Percentiles rank a stretch among this genome's conserved stretches.
phyloP scores from a whole-genome alignment of 176 grass and related monocot genomes.

The Carex pumila region DNA sequence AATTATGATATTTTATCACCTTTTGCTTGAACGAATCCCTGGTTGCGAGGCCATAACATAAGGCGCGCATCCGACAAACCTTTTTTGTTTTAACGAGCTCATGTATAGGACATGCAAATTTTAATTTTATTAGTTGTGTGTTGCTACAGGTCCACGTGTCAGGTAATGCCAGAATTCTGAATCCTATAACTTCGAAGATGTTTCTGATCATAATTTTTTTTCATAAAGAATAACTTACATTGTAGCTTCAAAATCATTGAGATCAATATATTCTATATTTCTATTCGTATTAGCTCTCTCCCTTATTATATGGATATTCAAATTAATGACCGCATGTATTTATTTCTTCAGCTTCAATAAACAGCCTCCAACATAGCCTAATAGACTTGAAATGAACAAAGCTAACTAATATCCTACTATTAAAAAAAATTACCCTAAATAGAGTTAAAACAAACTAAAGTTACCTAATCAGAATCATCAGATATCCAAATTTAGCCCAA shows the following conservation, averaged over 20 bases:
- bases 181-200: background rate
- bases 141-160: background rate
- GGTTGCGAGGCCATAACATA: background rate
- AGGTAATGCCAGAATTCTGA: background rate
- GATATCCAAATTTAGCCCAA: background rate
- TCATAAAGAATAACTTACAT: background rate
- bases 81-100: background rate
- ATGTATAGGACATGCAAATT: background rate
- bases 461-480: background rate
- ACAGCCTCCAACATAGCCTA: background rate
- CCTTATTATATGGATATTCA: background rate
- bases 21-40: background rate
- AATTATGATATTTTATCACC: background rate
- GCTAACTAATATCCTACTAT: background rate
- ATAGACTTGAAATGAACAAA: constrained; percentile 1
- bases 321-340: background rate
- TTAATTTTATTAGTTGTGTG: background rate
- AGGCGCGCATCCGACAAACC: background rate
- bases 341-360: background rate
- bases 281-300: background rate
- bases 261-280: background rate
- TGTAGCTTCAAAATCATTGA: background rate
- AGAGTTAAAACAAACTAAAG: background rate
- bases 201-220: background rate
- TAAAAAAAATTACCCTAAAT: background rate